phyloP scores from a whole-genome alignment of 2,329 filamentous ascomycete species.

The Aspergillus ibericus region DNA sequence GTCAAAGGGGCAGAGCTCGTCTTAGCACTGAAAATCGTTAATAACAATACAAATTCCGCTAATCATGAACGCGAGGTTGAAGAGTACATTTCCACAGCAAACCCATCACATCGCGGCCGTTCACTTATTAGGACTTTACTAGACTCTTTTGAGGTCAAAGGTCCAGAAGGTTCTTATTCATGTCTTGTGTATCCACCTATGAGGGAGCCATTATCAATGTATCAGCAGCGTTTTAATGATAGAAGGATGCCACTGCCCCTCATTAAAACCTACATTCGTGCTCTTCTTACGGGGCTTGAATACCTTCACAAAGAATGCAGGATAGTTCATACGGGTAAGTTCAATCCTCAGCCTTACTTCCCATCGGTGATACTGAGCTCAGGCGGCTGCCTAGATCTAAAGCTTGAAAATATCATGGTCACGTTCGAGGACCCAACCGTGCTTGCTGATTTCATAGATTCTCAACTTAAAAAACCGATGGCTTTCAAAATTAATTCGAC shows the following conservation, averaged over 20 bases:
- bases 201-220: conserved; percentile 40
- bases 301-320: conserved; percentile 46
- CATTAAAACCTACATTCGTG: conserved; percentile 38
- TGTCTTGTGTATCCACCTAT: conserved; percentile 44
- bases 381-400: conserved; percentile 37
- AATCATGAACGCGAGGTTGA: conserved; percentile 34
- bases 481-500: conserved; percentile 35
- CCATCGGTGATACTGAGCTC: conserved; percentile 15
- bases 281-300: conserved; percentile 45
- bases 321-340: conserved; percentile 44
- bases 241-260: conserved; percentile 34
- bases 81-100: conserved; percentile 32
- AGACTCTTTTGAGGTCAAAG: conserved; percentile 36
- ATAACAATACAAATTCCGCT: conserved; percentile 24
- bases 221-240: conserved; percentile 32
- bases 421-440: conserved; percentile 32
- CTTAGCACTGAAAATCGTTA: conserved; percentile 31
- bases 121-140: conserved; percentile 35
- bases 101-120: conserved; percentile 36
- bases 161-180: conserved; percentile 31
- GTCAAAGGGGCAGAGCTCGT: conserved; percentile 26
- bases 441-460: conserved; percentile 35
- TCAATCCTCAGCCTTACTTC: conserved; percentile 13
- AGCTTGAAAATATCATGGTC: conserved; percentile 47
- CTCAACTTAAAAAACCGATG: conserved; percentile 32